Base-by-base conservation (phyloP, 257 asterid genomes). In the Nicotiana otophora region DNA sequence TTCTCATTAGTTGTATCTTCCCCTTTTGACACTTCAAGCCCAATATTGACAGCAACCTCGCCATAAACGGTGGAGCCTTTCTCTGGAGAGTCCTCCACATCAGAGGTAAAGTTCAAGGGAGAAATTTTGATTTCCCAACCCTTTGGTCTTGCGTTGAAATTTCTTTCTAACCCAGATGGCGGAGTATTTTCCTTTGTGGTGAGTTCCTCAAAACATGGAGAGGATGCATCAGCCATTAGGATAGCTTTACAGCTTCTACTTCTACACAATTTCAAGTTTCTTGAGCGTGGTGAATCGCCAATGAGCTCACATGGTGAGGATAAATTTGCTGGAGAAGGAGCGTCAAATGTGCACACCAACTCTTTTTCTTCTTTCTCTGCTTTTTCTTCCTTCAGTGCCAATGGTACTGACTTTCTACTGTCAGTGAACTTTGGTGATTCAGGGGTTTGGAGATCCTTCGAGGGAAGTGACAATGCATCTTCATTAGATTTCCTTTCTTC, bases 231-330 rank as follows among this genome's bases (percentile, higher is more conserved):
- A 23, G 86, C 78, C 80, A 84, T 65, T 57, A 94, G 83, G 61
- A 91, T 91, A 51, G 90, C 91, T 58, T 89, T 84, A 88, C 97
- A 94, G 91, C 98, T 96, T 83, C 90, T 89, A 76, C 98, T 96
- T 88, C 84, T 94, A 55, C 86, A 80, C 70, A 93, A 81, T 53
- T 63, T 91, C 77, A 76, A 82, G 87, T 84, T 88, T 85, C 86
- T 78, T 72, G 75, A 17, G 39, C 65, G 53, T 11, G 90, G 82
- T 60, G 88, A 87, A 70, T 83, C 86, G 48, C 83, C 78, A 16
- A 82, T 80, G 23, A 61, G 82, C 64, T 90, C 92, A 69, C 69
- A 86, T n/a, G 87, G 36, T 67, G 84, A 86, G 83, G 93, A 87
- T 67, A 76, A 79, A 54, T 84, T 89, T 76, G 84, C 85, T 33